Conservation (phyloP, 345 rosid species). For the Moringa oleifera region DNA sequence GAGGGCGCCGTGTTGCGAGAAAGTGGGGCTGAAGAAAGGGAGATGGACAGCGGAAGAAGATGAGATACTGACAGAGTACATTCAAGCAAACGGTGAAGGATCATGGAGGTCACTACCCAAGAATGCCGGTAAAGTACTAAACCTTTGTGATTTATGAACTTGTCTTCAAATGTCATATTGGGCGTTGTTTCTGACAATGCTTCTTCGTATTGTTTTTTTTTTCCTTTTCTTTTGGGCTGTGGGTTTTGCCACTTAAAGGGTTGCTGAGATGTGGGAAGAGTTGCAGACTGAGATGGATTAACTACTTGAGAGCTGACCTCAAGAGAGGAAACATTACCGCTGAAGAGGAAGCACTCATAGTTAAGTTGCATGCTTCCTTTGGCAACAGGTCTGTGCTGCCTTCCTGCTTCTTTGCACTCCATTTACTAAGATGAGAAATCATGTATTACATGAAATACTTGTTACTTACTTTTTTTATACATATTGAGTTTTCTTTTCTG, state of each 20-base stretch:
- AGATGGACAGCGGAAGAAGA: slow-evolving; percentile 68
- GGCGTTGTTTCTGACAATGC: no score
- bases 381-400: slow-evolving; percentile 87
- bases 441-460: background rate
- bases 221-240: background rate
- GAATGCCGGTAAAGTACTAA: slow-evolving; percentile 65
- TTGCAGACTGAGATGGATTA: slow-evolving; percentile 88
- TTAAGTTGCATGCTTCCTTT: slow-evolving; percentile 55
- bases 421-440: no score
- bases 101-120: slow-evolving; percentile 63
- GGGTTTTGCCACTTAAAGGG: slow-evolving; percentile 29
- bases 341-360: slow-evolving; percentile 59
- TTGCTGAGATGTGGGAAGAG: slow-evolving; percentile 88
- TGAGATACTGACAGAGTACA: slow-evolving; percentile 34
- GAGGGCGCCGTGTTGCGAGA: slow-evolving; percentile 68
- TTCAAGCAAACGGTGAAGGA: slow-evolving; percentile 58
- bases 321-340: slow-evolving; percentile 70
- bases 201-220: no score
- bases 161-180: no score
- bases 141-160: no score
- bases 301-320: slow-evolving; percentile 65
- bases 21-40: slow-evolving; percentile 58
- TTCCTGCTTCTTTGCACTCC: no score
- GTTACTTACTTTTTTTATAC: background rate
- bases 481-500: background rate